These are phyloP conservation scores for Colletotrichum musicola DNA, from an alignment of 2,329 filamentous ascomycete genomes.

Conservation along the genomic window DNA sequence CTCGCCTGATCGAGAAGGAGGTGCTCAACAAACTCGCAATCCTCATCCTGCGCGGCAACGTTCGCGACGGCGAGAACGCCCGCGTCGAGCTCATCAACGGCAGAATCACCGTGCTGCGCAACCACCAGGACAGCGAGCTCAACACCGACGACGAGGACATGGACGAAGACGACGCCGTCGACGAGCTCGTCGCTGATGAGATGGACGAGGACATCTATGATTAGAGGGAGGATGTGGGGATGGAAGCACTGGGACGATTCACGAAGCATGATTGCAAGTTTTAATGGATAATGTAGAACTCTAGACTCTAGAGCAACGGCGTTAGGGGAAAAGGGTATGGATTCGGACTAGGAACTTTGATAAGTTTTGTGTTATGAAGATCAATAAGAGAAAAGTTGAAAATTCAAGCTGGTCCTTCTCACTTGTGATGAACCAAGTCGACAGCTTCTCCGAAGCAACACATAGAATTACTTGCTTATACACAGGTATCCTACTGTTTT, in stretches of 20 bases:
- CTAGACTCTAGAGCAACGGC: slow-evolving; percentile 12
- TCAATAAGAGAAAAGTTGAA: slow-evolving; percentile 5
- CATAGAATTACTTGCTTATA: too few species aligned
- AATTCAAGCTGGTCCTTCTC: neutral
- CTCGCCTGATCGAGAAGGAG: slow-evolving; percentile 94
- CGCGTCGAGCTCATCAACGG: slow-evolving; percentile 83
- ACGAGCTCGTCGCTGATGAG: slow-evolving; percentile 72
- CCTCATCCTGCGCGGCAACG: slow-evolving; percentile 85
- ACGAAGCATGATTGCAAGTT: slow-evolving; percentile 20
- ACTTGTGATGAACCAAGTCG: neutral
- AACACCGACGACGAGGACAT: slow-evolving; percentile 74
- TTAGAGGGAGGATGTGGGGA: slow-evolving; percentile 42
- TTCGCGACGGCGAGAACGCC: slow-evolving; percentile 88
- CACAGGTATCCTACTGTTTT: too few species aligned
- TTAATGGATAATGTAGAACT: slow-evolving; percentile 4
- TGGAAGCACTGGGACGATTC: neutral
- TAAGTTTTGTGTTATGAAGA: slow-evolving; percentile 4
- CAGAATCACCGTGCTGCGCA: slow-evolving; percentile 84
- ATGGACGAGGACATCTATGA: slow-evolving; percentile 71
- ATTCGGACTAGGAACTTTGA: neutral
- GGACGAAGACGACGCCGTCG: slow-evolving; percentile 78
- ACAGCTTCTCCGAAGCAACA: too few species aligned
- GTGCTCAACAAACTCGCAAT: slow-evolving; percentile 94
- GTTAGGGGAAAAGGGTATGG: slow-evolving; percentile 13
- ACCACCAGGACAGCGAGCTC: slow-evolving; percentile 76